Evolutionary conservation across 768 basidiomycete species (phyloP), one percentile per base, ranked within the genome.

Genomic region (Phanerodontia chrysosporium): DNA sequence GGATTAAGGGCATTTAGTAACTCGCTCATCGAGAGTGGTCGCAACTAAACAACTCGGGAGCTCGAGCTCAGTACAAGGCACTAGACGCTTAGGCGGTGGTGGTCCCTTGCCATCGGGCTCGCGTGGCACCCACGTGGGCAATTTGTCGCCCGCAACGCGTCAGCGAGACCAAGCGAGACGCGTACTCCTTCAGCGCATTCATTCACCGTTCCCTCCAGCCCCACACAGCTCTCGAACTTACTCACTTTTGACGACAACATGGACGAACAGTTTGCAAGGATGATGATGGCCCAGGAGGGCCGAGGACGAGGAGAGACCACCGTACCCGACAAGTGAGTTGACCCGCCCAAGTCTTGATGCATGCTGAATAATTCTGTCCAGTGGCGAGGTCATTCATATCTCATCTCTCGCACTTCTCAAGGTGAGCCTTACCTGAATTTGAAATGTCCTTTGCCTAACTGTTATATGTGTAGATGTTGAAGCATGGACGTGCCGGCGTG

Each of bases 401-500:
- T 97, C 95, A 18, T 95, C 94, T 9, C 77, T 99, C 2, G 97
- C 97, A n/a, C 80, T 99, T 16, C 79, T 99, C 53, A 99, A 99
- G 85, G 96, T 91, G 39, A 51, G 78, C 64, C n/a, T 27, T 10
- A 36, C 21, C 1, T 27, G 27, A 27, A 28, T 28, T 25, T 13
- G 29, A 30, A 36, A 39, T 25, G 60, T 32, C 29, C n/a, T 54
- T 16, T 13, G 32, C 7, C 30, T 48, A 2, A 59, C 2, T 2
- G 32, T 30, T 7, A 21, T 14, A 27, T 25, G 16, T 55, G 3
- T 65, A 99, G 95, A 99, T 99, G 97, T 78, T 99, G 61, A 99
- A 99, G 75, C 97, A 99, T 68, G 97, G 97, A 22, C 89, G 97
- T 55, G 95, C 97, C 42, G 97, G 96, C 59, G 97, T 99, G 27